Evolutionary conservation across 768 basidiomycete genomes (phyloP), one percentile per base, ranked within the genome.

Genomic region (Holtermanniella nyarrowii): DNA sequence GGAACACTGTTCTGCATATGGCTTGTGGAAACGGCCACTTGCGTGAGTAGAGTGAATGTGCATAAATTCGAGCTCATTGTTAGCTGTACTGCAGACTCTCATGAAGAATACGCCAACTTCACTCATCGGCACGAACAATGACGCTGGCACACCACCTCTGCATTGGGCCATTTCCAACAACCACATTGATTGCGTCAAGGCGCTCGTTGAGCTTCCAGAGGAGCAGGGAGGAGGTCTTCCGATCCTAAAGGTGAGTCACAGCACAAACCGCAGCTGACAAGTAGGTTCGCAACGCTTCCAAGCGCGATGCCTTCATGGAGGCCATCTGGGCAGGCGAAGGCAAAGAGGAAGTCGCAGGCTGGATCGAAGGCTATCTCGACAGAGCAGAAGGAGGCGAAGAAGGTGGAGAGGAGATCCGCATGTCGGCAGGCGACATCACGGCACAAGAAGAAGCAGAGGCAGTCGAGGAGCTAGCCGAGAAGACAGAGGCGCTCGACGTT

Each of bases 101-200:
- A 77, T 93, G 3, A 78, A 86, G 1, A 66, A 80, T 49, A 60
- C 79, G 16, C 70, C 76, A 2, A 67, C 82, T 11, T 68, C 77
- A 2, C 70, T 87, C 5, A 63, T 89, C 20, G 73, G 80, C 1
- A 73, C 76, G 0, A 79, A 78, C 53, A 96, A 95, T 65, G 69
- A 68, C 24, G 77, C 85, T 0, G 77, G 81, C 47, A 91, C 90
- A 22, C 91, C 86, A 2, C 78, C 91, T 5, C 72, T 95, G 4
- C 91, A 96, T 64, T 95, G 90, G 90, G 89, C 90, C 0, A 80
- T 85, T 2, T 70, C 89, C 39, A 96, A 95, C 69, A 74, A 78
- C 2, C 90, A 91, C 59, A 78, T 93, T 2, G 65, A 52, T 21
- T 53, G 62, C 48, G 70, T 70, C 5, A 60, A 68, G 50, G 42